A percentile compares a stretch with the other conserved stretches of the same genome.
Evolutionary conservation across 306 rosid species (phyloP).

Genomic region (Argentina anserina): DNA sequence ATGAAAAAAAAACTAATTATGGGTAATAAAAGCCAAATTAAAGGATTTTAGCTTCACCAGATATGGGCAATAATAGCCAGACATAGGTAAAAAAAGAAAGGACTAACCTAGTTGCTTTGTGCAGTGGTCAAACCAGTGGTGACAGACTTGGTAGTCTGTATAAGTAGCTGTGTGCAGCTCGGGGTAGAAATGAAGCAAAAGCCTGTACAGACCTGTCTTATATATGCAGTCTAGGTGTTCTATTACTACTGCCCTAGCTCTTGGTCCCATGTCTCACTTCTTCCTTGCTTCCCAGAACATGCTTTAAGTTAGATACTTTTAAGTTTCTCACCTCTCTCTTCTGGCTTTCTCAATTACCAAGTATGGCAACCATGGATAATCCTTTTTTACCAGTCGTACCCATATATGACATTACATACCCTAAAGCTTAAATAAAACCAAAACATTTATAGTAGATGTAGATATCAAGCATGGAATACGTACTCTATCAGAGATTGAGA

Average conservation of each 20-base stretch:
- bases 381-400: background rate
- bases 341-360: background rate
- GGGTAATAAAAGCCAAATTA: no score
- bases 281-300: background rate
- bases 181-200: background rate
- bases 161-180: background rate
- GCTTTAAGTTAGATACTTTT: no score
- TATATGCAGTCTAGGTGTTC: background rate
- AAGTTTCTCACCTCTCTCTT: background rate
- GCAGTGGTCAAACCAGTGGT: background rate
- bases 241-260: background rate
- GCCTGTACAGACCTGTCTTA: background rate
- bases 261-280: background rate
- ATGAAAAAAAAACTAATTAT: no score
- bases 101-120: no score
- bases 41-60: background rate
- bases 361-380: background rate
- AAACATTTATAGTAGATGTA: no score
- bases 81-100: no score
- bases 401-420: background rate
- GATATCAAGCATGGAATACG: no score
- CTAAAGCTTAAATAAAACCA: no score
- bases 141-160: background rate
- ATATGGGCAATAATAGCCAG: background rate
- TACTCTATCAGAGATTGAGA: no score